phyloP scores from a whole-genome alignment of 139 green algal species.

The Asterochloris sp. region DNA sequence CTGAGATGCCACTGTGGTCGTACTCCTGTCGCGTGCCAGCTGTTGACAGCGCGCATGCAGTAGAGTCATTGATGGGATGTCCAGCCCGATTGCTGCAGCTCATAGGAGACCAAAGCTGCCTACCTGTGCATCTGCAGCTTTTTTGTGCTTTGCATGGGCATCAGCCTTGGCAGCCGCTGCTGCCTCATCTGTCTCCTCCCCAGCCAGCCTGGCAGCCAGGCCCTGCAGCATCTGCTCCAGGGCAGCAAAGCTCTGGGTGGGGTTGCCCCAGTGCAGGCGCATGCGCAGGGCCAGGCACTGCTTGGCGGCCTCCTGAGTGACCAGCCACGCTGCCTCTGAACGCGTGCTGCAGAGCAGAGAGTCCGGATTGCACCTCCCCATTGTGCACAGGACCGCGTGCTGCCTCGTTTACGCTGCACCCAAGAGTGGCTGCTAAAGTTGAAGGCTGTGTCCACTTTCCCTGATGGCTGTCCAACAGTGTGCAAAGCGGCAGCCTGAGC shows the following conservation, averaged over 20 bases:
- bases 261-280: slow-evolving; percentile 63
- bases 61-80: no score
- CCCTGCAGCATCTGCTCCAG: slow-evolving; percentile 58
- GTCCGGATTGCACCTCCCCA: neutral
- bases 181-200: slow-evolving; percentile 6
- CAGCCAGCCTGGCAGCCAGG: neutral
- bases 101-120: no score
- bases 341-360: slow-evolving; percentile 1
- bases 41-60: no score
- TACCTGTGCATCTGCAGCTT: neutral
- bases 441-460: no score
- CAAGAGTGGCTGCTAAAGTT: neutral
- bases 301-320: slow-evolving; percentile 38
- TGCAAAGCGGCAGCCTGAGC: no score
- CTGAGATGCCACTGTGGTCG: no score
- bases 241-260: slow-evolving; percentile 63
- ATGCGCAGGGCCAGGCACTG: slow-evolving; percentile 44
- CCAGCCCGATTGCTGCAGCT: no score
- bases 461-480: neutral
- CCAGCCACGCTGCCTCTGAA: slow-evolving; percentile 6
- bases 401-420: neutral
- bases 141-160: neutral
- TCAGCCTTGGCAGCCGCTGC: slow-evolving; percentile 20
- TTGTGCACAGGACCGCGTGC: neutral
- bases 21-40: no score